Percentiles rank a stretch among this genome's conserved stretches.
Evolutionary conservation across 805 yeast genomes (phyloP).

Genomic region (Wickerhamiella sergipiensis): DNA sequence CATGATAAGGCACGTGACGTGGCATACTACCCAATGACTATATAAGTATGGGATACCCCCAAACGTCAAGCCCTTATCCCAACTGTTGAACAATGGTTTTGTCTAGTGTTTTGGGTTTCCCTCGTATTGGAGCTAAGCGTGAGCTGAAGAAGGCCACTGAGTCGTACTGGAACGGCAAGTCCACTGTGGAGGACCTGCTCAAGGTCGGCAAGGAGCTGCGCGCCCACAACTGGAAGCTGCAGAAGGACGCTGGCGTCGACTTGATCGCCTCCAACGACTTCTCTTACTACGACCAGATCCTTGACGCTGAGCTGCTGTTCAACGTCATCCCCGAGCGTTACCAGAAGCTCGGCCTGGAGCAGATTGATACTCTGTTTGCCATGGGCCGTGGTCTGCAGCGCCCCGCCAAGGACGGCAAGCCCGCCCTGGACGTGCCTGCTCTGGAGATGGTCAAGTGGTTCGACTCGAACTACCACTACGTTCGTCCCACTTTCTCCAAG

Average conservation of each 20-base stretch:
- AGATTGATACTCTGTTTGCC: constrained; percentile 88
- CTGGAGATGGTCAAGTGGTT: constrained; percentile 99
- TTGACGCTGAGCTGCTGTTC: constrained; percentile 84
- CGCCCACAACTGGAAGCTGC: constrained; percentile 95
- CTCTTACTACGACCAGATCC: constrained; percentile 94
- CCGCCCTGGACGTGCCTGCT: constrained; percentile 96
- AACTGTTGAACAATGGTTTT: constrained; percentile 57
- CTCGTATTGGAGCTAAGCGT: constrained; percentile 99
- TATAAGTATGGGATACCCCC: constrained; percentile 3
- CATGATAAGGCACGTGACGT: constrained; percentile 1
- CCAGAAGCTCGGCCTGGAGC: constrained; percentile 77
- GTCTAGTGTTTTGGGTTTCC: constrained; percentile 98
- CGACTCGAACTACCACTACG: constrained; percentile 98
- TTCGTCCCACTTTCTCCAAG: constrained; percentile 97
- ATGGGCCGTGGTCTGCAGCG: constrained; percentile 99
- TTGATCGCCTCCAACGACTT: constrained; percentile 95
- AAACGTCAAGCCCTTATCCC: not conserved
- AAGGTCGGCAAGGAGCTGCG: constrained; percentile 92
- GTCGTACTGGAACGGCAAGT: constrained; percentile 97
- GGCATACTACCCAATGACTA: not conserved
- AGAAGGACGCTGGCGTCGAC: constrained; percentile 94
- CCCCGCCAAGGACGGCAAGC: constrained; percentile 72
- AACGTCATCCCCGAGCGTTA: constrained; percentile 96
- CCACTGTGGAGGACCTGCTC: constrained; percentile 70
- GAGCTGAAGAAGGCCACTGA: constrained; percentile 98